phyloP scores from a whole-genome alignment of 129 eudicot species.

The Flaveria bidentis region DNA sequence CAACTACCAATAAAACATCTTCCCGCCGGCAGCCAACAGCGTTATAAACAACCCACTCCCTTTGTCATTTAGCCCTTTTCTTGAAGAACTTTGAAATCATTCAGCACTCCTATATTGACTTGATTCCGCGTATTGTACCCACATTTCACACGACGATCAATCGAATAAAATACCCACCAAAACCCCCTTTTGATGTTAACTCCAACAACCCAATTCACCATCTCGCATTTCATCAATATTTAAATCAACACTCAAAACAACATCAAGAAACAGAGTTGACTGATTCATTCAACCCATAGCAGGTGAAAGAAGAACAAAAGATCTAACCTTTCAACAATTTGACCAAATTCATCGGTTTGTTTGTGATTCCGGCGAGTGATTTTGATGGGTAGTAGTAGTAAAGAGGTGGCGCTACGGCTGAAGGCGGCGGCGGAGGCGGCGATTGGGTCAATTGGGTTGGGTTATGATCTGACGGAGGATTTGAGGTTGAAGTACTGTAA shows the following conservation, averaged over 20 bases:
- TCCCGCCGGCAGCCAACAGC: conserved; percentile 4
- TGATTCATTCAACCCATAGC: conserved; percentile 25
- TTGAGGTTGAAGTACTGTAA: conserved; percentile 66
- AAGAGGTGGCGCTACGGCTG: conserved; percentile 52
- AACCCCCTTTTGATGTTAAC: not conserved
- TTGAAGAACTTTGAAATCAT: not conserved
- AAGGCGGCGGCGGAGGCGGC: conserved; percentile 72
- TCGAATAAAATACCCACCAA: conserved; percentile 5
- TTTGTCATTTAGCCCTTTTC: conserved; percentile 10
- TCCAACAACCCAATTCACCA: conserved; percentile 12
- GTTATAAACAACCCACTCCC: conserved; percentile 20
- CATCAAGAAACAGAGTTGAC: conserved; percentile 34
- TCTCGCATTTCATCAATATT: conserved; percentile 1
- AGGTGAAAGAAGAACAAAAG: conserved; percentile 8
- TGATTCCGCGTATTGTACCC: conserved; percentile 25
- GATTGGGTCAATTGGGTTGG: conserved; percentile 59
- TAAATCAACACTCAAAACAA: conserved; percentile 3
- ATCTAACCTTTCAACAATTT: not conserved
- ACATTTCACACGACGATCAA: conserved; percentile 19
- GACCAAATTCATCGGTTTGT: not conserved
- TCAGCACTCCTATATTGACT: conserved; percentile 22
- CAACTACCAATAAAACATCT: not conserved
- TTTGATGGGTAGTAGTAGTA: conserved; percentile 47
- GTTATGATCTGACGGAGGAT: conserved; percentile 64
- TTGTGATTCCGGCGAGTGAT: conserved; percentile 8